phyloP scores from a whole-genome alignment of 2,329 filamentous ascomycete species.

The Zasmidium cellare region DNA sequence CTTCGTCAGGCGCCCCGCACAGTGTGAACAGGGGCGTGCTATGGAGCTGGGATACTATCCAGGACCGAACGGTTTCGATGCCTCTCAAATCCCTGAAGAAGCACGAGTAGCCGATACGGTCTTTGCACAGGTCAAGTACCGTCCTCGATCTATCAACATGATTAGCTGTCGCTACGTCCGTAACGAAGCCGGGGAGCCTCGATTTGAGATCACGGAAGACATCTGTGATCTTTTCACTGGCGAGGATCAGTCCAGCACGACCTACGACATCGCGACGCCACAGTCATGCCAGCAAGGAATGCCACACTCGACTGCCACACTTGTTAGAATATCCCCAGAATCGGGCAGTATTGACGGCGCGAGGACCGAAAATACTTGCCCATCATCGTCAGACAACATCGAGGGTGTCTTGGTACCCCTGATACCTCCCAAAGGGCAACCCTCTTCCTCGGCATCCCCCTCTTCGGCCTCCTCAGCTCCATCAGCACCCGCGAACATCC shows the following conservation, averaged over 20 bases:
- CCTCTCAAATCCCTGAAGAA: background rate
- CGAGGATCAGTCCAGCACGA: background rate
- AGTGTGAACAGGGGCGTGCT: background rate
- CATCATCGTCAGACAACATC: background rate
- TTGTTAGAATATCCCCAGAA: background rate
- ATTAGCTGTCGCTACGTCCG: background rate
- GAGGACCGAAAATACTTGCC: background rate
- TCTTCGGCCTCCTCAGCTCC: background rate
- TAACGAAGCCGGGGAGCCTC: background rate
- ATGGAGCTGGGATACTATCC: background rate
- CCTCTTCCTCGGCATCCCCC: background rate
- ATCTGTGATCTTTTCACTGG: conserved; percentile 2
- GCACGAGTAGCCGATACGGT: conserved; percentile 7
- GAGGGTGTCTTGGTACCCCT: background rate
- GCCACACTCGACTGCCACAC: background rate
- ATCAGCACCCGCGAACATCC: background rate
- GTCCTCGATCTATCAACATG: conserved; percentile 9
- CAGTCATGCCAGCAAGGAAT: background rate
- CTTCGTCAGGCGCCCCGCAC: background rate
- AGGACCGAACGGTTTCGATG: background rate
- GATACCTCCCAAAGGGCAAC: background rate
- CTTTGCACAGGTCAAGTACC: conserved; percentile 9
- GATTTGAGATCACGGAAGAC: background rate
- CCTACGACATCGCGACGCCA: background rate
- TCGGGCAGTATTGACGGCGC: background rate